Evolutionary conservation across 106 monocot genomes (phyloP).

Genomic region (Dioscorea dumetorum): DNA sequence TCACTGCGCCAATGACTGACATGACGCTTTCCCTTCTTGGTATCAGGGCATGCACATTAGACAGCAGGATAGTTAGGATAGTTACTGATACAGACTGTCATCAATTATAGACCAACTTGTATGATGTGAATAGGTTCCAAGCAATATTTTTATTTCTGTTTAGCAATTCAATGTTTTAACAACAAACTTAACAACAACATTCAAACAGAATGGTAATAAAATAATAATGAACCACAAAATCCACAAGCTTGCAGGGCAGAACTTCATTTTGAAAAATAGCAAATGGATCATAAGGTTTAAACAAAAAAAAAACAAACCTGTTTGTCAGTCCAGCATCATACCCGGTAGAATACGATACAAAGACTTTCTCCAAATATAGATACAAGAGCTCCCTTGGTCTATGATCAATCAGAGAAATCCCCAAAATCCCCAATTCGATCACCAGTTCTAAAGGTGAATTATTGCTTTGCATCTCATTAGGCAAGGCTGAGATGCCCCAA

Average conservation of each 20-base stretch:
- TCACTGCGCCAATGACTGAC: no score
- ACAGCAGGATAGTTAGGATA: no score
- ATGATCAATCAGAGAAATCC: conserved; percentile 87
- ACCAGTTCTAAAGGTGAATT: conserved; percentile 65
- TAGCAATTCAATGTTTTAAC: background rate
- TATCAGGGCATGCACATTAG: no score
- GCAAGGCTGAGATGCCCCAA: conserved; percentile 9
- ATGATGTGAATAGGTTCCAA: background rate
- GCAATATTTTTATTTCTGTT: conserved; percentile 1
- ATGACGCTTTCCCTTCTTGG: no score
- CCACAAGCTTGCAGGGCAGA: no score
- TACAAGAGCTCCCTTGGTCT: conserved; percentile 84
- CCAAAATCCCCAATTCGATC: conserved; percentile 75
- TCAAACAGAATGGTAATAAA: no score
- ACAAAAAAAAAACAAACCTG: conserved; percentile 49
- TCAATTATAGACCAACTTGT: no score
- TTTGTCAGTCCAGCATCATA: conserved; percentile 70
- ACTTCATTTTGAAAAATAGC: no score
- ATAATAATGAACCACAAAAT: no score
- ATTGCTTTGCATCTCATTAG: conserved; percentile 29
- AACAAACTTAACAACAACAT: background rate
- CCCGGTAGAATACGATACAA: conserved; percentile 74
- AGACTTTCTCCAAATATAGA: conserved; percentile 79
- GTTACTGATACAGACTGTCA: no score
- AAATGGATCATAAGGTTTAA: background rate